Evolutionary conservation across 805 yeast genomes (phyloP).

Genomic region (Komagataella pseudopastoris): DNA sequence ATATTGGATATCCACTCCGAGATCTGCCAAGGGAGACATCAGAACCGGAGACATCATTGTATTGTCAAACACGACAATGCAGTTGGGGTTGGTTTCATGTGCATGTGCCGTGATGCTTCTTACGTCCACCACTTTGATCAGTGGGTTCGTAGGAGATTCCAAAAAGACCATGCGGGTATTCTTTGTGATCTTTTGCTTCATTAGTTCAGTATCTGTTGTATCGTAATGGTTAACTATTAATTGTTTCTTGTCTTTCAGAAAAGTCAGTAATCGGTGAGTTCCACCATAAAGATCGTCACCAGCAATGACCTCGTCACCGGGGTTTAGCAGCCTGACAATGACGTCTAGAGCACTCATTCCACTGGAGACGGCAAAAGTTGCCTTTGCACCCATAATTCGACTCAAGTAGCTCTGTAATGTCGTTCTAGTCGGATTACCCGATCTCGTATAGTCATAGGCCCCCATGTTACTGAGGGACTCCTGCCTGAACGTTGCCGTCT

Average conservation of each 20-base stretch:
- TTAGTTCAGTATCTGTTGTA: slow-evolving; percentile 57
- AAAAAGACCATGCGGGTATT: slow-evolving; percentile 69
- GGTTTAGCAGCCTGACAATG: slow-evolving; percentile 55
- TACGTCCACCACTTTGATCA: slow-evolving; percentile 78
- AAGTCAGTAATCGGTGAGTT: slow-evolving; percentile 72
- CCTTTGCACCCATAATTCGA: slow-evolving; percentile 63
- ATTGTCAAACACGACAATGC: slow-evolving; percentile 78
- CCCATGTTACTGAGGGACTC: slow-evolving; percentile 61
- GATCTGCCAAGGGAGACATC: slow-evolving; percentile 63
- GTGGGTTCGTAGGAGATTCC: slow-evolving; percentile 91
- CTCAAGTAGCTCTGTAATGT: slow-evolving; percentile 67
- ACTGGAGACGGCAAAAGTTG: slow-evolving; percentile 70
- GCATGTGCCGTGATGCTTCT: slow-evolving; percentile 52
- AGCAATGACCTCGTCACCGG: slow-evolving; percentile 86
- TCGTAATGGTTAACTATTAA: slow-evolving; percentile 65
- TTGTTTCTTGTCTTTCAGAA: slow-evolving; percentile 47
- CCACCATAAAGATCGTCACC: slow-evolving; percentile 96
- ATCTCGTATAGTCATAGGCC: slow-evolving; percentile 75
- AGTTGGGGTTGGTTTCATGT: slow-evolving; percentile 51
- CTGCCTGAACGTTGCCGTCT: slow-evolving; percentile 91
- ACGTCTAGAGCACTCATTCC: slow-evolving; percentile 94
- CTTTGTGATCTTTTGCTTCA: slow-evolving; percentile 38
- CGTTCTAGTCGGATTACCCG: slow-evolving; percentile 90
- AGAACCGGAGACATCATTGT: slow-evolving; percentile 93
- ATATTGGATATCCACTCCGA: slow-evolving; percentile 84